Conservation (phyloP, 192 early-diverging fungal species). For the Phlyctochytrium arcticum region DNA sequence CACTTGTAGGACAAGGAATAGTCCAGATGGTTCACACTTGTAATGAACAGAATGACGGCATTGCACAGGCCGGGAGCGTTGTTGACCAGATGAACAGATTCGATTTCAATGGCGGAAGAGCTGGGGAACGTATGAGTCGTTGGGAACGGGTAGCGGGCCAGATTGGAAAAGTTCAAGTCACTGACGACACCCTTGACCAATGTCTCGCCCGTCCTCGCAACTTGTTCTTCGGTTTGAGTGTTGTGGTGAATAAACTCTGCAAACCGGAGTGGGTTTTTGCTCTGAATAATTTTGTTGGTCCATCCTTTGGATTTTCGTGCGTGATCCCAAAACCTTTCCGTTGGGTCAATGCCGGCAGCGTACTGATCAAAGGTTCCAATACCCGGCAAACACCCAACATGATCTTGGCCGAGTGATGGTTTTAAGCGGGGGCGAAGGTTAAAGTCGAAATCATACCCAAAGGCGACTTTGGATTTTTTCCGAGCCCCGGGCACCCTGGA, state of each 20-base stretch:
- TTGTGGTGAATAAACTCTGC: neutral
- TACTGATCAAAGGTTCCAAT: neutral
- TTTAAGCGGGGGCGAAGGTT: too few species aligned
- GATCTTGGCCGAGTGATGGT: too few species aligned
- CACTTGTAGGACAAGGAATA: neutral
- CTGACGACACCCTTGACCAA: neutral
- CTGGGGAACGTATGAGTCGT: constrained; percentile 3
- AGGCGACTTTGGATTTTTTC: too few species aligned
- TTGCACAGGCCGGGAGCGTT: neutral
- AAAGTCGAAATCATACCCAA: too few species aligned
- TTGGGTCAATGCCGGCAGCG: neutral
- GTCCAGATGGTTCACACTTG: neutral
- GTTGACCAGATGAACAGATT: neutral
- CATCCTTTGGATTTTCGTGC: neutral
- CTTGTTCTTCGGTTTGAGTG: neutral
- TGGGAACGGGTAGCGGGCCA: neutral
- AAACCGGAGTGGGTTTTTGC: neutral
- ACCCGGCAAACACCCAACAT: too few species aligned
- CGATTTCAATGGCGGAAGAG: neutral
- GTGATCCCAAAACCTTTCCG: neutral
- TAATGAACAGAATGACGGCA: neutral
- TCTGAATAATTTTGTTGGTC: neutral
- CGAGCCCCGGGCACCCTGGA: too few species aligned
- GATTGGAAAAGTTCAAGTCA: constrained; percentile 4
- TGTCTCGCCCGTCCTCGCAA: neutral